Percentiles rank a stretch among this genome's conserved stretches.
Evolutionary conservation across 2,329 filamentous ascomycete species (phyloP).

Genomic region (Phyllachora maydis): DNA sequence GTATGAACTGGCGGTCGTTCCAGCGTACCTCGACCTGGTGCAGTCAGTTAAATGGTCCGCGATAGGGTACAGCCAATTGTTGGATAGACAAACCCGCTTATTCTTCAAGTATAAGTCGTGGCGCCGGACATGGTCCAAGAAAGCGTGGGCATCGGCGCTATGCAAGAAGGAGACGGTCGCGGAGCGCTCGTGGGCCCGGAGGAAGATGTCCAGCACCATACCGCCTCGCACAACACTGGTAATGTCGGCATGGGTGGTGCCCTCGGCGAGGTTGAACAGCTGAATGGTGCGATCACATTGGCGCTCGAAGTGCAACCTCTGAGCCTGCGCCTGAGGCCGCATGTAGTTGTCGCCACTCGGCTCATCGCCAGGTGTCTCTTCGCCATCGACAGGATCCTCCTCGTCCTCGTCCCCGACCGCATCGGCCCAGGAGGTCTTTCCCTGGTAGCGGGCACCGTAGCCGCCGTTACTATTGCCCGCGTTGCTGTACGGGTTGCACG

Average conservation of each 20-base stretch:
- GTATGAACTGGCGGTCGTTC: conserved; percentile 48
- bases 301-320: conserved; percentile 12
- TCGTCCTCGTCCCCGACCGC: conserved; percentile 5
- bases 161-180: conserved; percentile 53
- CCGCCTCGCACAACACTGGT: conserved; percentile 47
- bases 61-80: background rate
- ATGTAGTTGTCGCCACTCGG: conserved; percentile 4
- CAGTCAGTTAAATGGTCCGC: too few species aligned
- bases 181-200: conserved; percentile 34
- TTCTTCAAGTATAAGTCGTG: conserved; percentile 48
- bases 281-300: conserved; percentile 34
- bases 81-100: conserved; percentile 33
- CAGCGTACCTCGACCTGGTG: conserved; percentile 45
- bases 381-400: conserved; percentile 4
- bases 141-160: conserved; percentile 38
- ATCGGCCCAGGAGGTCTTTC: too few species aligned
- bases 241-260: conserved; percentile 44
- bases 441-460: too few species aligned
- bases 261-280: conserved; percentile 39
- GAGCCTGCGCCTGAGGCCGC: conserved; percentile 3
- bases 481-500: conserved; percentile 1
- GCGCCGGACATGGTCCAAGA: conserved; percentile 40
- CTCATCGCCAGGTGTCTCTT: conserved; percentile 4
- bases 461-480: background rate
- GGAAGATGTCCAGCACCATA: conserved; percentile 44